These are phyloP conservation scores for Sungouiella blattae DNA, from an alignment of 805 yeast species.

Conservation along the genomic window DNA sequence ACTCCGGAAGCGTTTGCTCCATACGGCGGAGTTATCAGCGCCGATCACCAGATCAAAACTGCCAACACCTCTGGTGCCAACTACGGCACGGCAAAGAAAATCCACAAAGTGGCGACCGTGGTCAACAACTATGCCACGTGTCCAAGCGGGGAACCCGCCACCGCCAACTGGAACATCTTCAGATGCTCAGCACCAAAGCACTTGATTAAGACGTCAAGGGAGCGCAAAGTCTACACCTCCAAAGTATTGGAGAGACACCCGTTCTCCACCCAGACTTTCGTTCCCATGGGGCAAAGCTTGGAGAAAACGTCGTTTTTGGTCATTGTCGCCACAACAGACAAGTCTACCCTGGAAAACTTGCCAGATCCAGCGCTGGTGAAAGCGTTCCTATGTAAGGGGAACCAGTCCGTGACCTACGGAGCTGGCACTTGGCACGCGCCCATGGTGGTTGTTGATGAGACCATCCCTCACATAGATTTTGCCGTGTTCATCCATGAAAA, in stretches of 20 bases:
- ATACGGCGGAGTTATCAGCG: constrained; percentile 77
- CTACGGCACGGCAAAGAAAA: constrained; percentile 89
- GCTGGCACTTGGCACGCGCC: constrained; percentile 94
- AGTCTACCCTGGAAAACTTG: constrained; percentile 28
- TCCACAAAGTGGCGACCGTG: constrained; percentile 69
- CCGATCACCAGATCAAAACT: constrained; percentile 62
- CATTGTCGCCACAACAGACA: constrained; percentile 65
- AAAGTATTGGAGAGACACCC: constrained; percentile 90
- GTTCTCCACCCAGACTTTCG: constrained; percentile 78
- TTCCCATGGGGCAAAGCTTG: constrained; percentile 76
- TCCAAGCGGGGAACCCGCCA: constrained; percentile 45
- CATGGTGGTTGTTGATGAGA: constrained; percentile 76
- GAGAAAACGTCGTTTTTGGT: constrained; percentile 62
- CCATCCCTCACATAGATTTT: constrained; percentile 58
- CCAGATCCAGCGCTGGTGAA: constrained; percentile 61
- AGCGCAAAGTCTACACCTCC: constrained; percentile 38
- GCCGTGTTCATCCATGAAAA: constrained; percentile 88
- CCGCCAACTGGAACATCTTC: constrained; percentile 79
- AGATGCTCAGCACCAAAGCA: constrained; percentile 76
- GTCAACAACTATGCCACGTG: constrained; percentile 47
- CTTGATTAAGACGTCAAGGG: constrained; percentile 31
- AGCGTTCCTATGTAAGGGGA: constrained; percentile 76
- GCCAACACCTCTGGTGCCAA: constrained; percentile 58
- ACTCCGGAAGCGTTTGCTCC: constrained; percentile 64
- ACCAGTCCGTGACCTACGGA: constrained; percentile 88